phyloP scores from a whole-genome alignment of 2,329 filamentous ascomycete species.

The Trichoderma sp. region DNA sequence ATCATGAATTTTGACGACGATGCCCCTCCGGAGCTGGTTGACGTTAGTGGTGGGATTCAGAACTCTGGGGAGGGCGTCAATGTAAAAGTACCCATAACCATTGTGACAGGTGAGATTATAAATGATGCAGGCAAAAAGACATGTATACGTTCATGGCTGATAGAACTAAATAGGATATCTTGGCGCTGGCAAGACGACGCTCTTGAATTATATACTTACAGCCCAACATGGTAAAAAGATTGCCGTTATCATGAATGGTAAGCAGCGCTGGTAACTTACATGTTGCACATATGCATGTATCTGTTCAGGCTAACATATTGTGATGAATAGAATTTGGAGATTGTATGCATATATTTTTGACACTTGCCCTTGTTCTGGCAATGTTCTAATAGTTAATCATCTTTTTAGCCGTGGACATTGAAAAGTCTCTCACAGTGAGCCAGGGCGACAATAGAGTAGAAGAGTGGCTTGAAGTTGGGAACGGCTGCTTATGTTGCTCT shows the following conservation, averaged over 20 bases:
- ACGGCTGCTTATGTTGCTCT: slow-evolving; percentile 96
- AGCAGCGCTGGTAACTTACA: not conserved
- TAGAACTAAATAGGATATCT: slow-evolving; percentile 70
- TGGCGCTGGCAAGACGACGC: slow-evolving; percentile 91
- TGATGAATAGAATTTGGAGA: slow-evolving; percentile 71
- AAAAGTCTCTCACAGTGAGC: slow-evolving; percentile 91
- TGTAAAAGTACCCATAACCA: slow-evolving; percentile 79
- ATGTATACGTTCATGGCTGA: not conserved
- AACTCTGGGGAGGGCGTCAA: slow-evolving; percentile 54
- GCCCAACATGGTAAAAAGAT: slow-evolving; percentile 97
- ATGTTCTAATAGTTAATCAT: slow-evolving; percentile 8
- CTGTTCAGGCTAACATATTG: not conserved
- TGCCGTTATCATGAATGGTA: slow-evolving; percentile 92
- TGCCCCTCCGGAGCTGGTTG: slow-evolving; percentile 66
- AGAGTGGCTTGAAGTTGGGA: slow-evolving; percentile 95
- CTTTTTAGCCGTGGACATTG: slow-evolving; percentile 81
- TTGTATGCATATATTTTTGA: slow-evolving; percentile 57
- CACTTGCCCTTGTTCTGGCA: not conserved
- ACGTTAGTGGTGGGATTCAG: slow-evolving; percentile 45
- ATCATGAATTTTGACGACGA: slow-evolving; percentile 69
- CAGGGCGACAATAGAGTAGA: slow-evolving; percentile 80
- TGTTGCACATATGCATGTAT: too few species aligned
- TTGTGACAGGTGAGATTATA: slow-evolving; percentile 68
- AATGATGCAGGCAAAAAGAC: not conserved
- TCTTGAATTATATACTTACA: slow-evolving; percentile 94